Conservation (phyloP, 345 rosid genomes). For the Pistacia atlantica region DNA sequence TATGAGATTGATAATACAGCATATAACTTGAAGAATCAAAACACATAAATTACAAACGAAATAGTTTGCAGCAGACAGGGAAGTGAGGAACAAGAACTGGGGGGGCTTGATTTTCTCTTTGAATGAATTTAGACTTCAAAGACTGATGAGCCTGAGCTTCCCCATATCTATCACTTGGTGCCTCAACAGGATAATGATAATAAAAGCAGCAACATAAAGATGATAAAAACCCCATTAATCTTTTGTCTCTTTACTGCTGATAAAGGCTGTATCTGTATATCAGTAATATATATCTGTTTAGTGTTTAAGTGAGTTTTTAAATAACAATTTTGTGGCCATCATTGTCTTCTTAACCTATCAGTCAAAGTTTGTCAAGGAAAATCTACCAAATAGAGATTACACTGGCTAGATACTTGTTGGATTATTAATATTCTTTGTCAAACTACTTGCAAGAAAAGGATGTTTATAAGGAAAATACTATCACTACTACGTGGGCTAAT, state of each 20-base stretch:
- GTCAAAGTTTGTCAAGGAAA: no score
- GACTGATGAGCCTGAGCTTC: background rate
- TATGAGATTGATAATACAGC: no score
- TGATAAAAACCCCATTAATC: conserved; percentile 31
- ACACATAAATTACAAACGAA: conserved; percentile 10
- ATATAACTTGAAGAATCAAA: background rate
- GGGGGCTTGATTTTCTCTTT: background rate
- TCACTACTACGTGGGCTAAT: no score
- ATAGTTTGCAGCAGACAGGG: conserved; percentile 20
- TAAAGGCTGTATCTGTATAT: background rate
- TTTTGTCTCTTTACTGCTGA: background rate
- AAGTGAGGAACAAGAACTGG: conserved; percentile 28
- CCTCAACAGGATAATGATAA: background rate
- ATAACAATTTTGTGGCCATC: no score
- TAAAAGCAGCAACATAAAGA: conserved; percentile 34
- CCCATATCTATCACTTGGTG: background rate
- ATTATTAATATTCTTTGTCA: no score
- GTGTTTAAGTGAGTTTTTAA: no score
- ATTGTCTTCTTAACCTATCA: no score
- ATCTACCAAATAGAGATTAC: no score
- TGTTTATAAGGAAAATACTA: no score
- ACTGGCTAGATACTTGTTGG: no score
- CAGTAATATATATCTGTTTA: no score
- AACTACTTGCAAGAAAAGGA: no score
- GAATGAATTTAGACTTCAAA: background rate